These are phyloP conservation scores for Lolium multiflorum DNA, from an alignment of 176 grass and related monocot species.

Conservation along the genomic window DNA sequence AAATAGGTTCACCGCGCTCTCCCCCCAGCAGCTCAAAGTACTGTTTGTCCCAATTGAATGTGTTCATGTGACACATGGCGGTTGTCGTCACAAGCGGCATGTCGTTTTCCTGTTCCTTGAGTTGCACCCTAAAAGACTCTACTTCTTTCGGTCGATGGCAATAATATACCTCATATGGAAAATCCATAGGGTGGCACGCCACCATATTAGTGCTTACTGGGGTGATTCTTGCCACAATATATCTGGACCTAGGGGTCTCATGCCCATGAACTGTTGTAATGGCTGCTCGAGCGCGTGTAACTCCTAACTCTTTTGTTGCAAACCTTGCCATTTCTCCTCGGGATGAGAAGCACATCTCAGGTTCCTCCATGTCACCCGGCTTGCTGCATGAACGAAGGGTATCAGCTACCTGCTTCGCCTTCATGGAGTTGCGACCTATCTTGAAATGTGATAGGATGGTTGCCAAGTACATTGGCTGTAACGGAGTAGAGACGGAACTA, in stretches of 20 bases:
- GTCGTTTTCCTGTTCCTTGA: background rate
- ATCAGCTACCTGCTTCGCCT: background rate
- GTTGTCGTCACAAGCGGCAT: background rate
- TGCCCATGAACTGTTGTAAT: background rate
- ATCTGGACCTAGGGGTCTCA: background rate
- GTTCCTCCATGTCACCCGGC: background rate
- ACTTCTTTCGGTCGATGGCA: background rate
- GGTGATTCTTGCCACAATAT: background rate
- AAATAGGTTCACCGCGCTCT: background rate
- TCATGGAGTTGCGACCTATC: background rate
- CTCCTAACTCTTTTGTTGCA: background rate
- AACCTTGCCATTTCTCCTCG: background rate
- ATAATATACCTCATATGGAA: background rate
- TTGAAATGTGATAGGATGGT: background rate
- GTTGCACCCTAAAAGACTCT: background rate
- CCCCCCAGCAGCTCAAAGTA: conserved; percentile 2
- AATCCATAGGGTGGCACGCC: conserved; percentile 18
- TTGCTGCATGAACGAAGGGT: background rate
- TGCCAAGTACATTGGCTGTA: background rate
- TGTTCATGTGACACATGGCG: conserved; percentile 24
- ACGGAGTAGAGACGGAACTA: background rate
- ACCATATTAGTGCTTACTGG: background rate
- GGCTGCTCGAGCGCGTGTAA: background rate
- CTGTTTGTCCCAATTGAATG: background rate
- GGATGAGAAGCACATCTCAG: background rate